These are phyloP conservation scores for Alectoria sarmentosa DNA, from an alignment of 495 filamentous ascomycete species.

Conservation along the genomic window DNA sequence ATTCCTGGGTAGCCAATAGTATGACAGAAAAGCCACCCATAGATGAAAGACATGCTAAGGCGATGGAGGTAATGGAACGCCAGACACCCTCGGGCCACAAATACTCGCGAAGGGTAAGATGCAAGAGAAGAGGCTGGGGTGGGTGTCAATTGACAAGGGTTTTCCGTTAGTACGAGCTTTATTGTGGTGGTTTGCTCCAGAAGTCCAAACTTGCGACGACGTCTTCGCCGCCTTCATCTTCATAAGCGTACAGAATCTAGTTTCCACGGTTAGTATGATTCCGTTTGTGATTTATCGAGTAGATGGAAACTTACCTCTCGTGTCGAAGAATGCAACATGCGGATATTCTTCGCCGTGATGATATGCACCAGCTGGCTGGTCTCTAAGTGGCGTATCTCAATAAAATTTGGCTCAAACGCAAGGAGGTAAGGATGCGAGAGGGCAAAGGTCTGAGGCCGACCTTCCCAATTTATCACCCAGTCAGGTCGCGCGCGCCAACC, in stretches of 20 bases:
- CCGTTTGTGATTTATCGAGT: neutral
- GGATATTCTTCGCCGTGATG: conserved; percentile 87
- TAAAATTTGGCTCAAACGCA: conserved; percentile 97
- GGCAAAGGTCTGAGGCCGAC: conserved; percentile 82
- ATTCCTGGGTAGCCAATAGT: conserved; percentile 16
- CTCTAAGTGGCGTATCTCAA: conserved; percentile 92
- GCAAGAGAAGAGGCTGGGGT: conserved; percentile 2
- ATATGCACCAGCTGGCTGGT: conserved; percentile 87
- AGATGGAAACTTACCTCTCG: conserved; percentile 66
- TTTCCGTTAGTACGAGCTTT: neutral
- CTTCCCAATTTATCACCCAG: conserved; percentile 98
- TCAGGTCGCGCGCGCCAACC: conserved; percentile 94
- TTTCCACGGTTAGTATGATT: conserved; percentile 22
- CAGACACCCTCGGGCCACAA: neutral
- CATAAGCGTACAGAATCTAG: conserved; percentile 92
- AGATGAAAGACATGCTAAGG: conserved; percentile 13
- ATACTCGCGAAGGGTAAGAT: conserved; percentile 9
- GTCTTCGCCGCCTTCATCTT: conserved; percentile 89
- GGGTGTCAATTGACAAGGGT: neutral
- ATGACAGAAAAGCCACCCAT: conserved; percentile 14
- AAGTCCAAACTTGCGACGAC: conserved; percentile 95
- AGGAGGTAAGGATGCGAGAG: conserved; percentile 92
- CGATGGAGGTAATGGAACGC: conserved; percentile 5
- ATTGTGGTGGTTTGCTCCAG: conserved; percentile 50
- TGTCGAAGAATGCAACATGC: conserved; percentile 94